Evolutionary conservation across 495 filamentous ascomycete genomes (phyloP).

Genomic region (Collariella sp.): DNA sequence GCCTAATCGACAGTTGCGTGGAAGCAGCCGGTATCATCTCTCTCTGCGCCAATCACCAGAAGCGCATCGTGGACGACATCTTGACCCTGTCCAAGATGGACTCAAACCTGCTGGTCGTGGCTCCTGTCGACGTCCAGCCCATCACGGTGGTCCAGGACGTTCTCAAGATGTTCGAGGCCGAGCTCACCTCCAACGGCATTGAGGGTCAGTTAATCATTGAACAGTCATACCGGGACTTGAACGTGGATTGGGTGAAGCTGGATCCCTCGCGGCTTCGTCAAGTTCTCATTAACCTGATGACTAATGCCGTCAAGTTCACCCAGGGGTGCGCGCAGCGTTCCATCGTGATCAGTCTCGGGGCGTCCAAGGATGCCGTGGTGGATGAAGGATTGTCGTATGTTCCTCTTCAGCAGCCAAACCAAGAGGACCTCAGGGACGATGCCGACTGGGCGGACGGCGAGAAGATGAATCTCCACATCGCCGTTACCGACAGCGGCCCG

Average conservation of each 20-base stretch:
- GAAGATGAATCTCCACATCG: conserved; percentile 60
- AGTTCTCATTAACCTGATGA: conserved; percentile 69
- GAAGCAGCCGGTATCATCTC: conserved; percentile 78
- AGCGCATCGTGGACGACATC: conserved; percentile 71
- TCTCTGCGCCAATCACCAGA: conserved; percentile 75
- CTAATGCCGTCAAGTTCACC: conserved; percentile 79
- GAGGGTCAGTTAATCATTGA: conserved; percentile 59
- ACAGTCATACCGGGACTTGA: conserved; percentile 51
- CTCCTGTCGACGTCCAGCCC: conserved; percentile 66
- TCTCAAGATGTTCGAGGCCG: conserved; percentile 76
- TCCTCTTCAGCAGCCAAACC: conserved; percentile 43
- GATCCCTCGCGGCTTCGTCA: conserved; percentile 73
- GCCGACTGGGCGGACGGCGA: conserved; percentile 63
- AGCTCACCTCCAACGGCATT: conserved; percentile 64
- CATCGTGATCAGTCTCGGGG: conserved; percentile 63
- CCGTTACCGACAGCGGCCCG: conserved; percentile 70
- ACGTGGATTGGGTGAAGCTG: conserved; percentile 65
- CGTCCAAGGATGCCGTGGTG: conserved; percentile 47
- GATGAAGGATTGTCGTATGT: conserved; percentile 44
- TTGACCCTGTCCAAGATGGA: conserved; percentile 81
- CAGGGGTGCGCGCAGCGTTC: conserved; percentile 46
- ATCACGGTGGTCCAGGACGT: conserved; percentile 56
- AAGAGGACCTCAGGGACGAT: conserved; percentile 44
- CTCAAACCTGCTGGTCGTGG: conserved; percentile 65
- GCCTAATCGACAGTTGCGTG: conserved; percentile 47